phyloP scores from a whole-genome alignment of 495 filamentous ascomycete species.

The Bryoglossum gracile region DNA sequence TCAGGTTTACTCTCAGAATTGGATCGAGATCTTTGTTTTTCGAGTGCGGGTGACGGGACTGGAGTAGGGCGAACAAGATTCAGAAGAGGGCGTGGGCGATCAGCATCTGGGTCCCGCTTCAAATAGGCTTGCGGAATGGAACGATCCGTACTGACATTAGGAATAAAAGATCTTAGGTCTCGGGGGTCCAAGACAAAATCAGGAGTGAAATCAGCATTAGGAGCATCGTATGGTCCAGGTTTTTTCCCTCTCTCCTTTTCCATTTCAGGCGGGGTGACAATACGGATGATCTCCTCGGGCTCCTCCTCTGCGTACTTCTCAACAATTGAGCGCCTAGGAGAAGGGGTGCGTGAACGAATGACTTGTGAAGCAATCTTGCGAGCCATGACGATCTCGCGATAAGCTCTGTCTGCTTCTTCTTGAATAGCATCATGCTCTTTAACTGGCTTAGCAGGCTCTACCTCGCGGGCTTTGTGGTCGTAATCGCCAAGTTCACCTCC shows the following conservation, averaged over 20 bases:
- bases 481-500: conserved; percentile 13
- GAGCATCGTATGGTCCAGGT: conserved; percentile 42
- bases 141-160: conserved; percentile 2
- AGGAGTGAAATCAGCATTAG: conserved; percentile 48
- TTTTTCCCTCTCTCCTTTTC: conserved; percentile 36
- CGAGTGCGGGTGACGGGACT: conserved; percentile 31
- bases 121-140: conserved; percentile 10
- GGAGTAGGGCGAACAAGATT: conserved; percentile 48
- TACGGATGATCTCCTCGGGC: conserved; percentile 29
- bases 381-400: conserved; percentile 41
- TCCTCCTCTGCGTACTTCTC: conserved; percentile 38
- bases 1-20: not conserved
- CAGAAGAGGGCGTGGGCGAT: conserved; percentile 35
- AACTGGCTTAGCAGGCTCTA: conserved; percentile 1
- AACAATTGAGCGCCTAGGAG: conserved; percentile 39
- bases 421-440: conserved; percentile 33
- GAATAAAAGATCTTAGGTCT: conserved; percentile 28
- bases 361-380: conserved; percentile 39
- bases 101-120: conserved; percentile 30
- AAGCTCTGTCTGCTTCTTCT: conserved; percentile 43
- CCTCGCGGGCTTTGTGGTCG: conserved; percentile 6
- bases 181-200: conserved; percentile 39
- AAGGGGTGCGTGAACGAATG: conserved; percentile 37
- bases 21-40: conserved; percentile 18
- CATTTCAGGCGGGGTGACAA: conserved; percentile 42